Conservation (phyloP, 805 yeast species). For the Soucietia sequanensis region DNA sequence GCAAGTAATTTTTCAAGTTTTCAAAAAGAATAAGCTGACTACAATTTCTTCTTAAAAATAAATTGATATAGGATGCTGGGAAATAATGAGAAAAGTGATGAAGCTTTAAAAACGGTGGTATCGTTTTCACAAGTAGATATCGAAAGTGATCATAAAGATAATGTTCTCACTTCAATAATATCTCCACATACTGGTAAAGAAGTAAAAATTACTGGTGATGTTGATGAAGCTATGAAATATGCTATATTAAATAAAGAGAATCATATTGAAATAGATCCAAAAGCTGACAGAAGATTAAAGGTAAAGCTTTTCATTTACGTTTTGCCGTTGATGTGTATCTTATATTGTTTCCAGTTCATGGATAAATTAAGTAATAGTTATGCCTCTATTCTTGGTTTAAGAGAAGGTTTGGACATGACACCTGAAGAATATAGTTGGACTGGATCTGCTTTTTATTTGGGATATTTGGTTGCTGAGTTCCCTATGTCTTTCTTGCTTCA, state of each 20-base stretch:
- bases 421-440: slow-evolving; percentile 32
- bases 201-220: slow-evolving; percentile 30
- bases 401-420: slow-evolving; percentile 33
- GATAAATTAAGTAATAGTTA: slow-evolving; percentile 39
- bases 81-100: background rate
- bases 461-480: slow-evolving; percentile 58
- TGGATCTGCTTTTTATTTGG: slow-evolving; percentile 47
- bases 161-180: slow-evolving; percentile 1
- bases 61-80: background rate
- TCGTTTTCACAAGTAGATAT: slow-evolving; percentile 1
- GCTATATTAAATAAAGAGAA: slow-evolving; percentile 21
- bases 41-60: too few species aligned
- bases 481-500: slow-evolving; percentile 50
- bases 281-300: slow-evolving; percentile 13
- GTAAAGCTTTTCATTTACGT: slow-evolving; percentile 23
- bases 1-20: too few species aligned
- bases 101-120: background rate
- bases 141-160: background rate
- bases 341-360: slow-evolving; percentile 30
- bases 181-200: slow-evolving; percentile 16
- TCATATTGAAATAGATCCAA: slow-evolving; percentile 13
- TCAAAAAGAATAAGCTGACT: too few species aligned
- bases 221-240: slow-evolving; percentile 38
- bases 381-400: slow-evolving; percentile 39
- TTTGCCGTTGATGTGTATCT: slow-evolving; percentile 23